Conservation (phyloP, 1,284 basidiomycete genomes). For the Pholiota adiposa region DNA sequence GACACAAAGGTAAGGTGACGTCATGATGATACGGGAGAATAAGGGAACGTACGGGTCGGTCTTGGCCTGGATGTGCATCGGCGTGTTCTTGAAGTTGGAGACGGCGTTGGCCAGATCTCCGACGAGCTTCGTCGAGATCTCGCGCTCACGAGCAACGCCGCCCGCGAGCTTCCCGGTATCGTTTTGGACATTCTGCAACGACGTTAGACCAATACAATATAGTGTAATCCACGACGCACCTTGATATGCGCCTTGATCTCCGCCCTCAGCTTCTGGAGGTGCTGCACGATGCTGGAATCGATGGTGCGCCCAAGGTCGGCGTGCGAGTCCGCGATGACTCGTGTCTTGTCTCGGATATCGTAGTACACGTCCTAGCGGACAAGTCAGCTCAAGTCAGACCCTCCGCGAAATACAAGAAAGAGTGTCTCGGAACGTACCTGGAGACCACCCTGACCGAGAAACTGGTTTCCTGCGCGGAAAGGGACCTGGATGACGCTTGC, state of each 20-base stretch:
- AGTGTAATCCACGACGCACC: conserved; percentile 43
- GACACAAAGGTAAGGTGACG: not conserved
- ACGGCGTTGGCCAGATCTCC: conserved; percentile 89
- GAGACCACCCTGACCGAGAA: conserved; percentile 90
- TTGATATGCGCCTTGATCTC: conserved; percentile 99
- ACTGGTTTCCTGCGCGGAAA: conserved; percentile 94
- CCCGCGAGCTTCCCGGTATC: conserved; percentile 97
- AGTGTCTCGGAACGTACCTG: conserved; percentile 48
- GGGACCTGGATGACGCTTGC: conserved; percentile 99
- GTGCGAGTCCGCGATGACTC: conserved; percentile 94
- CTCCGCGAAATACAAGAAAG: conserved; percentile 2
- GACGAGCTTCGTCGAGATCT: conserved; percentile 86
- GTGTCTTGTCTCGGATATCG: conserved; percentile 92
- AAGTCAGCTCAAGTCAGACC: not conserved
- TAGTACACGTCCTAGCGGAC: conserved; percentile 89
- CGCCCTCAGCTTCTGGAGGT: conserved; percentile 90
- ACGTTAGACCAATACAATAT: not conserved
- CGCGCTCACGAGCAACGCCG: conserved; percentile 92
- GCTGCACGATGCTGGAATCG: conserved; percentile 97
- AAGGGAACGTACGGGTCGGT: conserved; percentile 77
- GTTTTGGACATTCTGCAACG: conserved; percentile 88
- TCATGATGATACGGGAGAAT: not conserved
- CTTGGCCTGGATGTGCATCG: conserved; percentile 83
- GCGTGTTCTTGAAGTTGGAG: conserved; percentile 93
- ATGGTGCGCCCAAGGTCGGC: conserved; percentile 96